Base-by-base conservation (phyloP, 345 rosid genomes). In the Hibiscus tridactylites region DNA sequence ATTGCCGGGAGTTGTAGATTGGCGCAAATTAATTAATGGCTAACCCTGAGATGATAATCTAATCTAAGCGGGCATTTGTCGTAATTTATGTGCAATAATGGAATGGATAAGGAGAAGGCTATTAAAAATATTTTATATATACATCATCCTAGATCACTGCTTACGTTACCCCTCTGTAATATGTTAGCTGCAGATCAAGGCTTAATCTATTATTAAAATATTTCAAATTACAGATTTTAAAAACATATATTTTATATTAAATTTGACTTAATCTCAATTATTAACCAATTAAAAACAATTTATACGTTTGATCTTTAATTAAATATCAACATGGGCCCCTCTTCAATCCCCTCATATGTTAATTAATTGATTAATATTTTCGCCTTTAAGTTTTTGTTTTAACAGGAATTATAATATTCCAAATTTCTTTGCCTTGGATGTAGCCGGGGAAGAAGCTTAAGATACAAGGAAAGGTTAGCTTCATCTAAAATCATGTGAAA, bases 51-150 rank as follows among this genome's bases (percentile, higher is more conserved):
- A 24, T 19, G 58, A n/a, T 17, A 54, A 42, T 26, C 62, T 26
- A 58, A 58, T 58, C 42, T 39, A 71, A 71, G 78, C 73, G 44
- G 81, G 75, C 76, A 71, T 46, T 31, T 4, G 3, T 42, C 35
- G 21, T 67, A 61, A 54, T 44, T 66, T 60, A 67, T 71, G 29
- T 71, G 68, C 71, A 63, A 62, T 54, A 28, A 60, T 54, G 35
- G 35, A 59, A 28, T 59, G 76, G 78, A 79, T 68, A 53, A 68
- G 73, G 53, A 39, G 50, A 5, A 60, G 28, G 11, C 1, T 16
- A 56, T 35, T 58, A 12, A 39, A 57, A 26, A 26, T 26, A 58
- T 3, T 4, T 3, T 26, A 26, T 59, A 28, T 24, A 10, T 10
- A 5, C 12, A 9, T 56, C 61, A 56, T 56, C 61, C 2, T 60